Evolutionary conservation across 805 yeast genomes (phyloP), one percentile per base, ranked within the genome.

Genomic region (Kluyveromyces nonfermentans): DNA sequence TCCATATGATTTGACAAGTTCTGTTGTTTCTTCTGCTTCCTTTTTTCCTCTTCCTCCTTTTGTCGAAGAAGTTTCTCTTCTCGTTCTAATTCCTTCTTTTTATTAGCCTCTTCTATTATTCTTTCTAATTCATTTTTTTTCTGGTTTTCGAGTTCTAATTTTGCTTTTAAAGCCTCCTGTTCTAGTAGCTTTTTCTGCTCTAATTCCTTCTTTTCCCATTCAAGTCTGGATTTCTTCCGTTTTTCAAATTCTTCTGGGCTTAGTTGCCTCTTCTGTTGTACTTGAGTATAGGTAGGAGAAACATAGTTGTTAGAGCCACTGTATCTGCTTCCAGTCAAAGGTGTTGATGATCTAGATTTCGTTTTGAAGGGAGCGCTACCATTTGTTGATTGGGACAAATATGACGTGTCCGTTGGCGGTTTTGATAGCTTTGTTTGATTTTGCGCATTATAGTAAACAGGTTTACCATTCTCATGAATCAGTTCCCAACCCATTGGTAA

Each of bases 41-140:
- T 42, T 52, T 49, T 51, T 40, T 55, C 58, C 33, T 50, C 56
- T 40, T 54, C 52, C 32, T 55, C 62, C 32, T 49, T 45, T 35
- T 48, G 47, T 18, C 44, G 46, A 39, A 52, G 50, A 5, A 41
- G 44, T 7, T 37, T 33, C 21, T 46, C 47, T 33, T 51, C 52
- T 35, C 48, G 51, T 41, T 59, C 60, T 17, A 43, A 20, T 42
- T 56, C 57, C 37, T 62, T 64, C 18, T 50, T 56, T 35, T 46
- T 52, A 16, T 58, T 60, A 1, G 68, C 77, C 36, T 64, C 65
- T 19, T 64, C 69, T 30, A 73, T 71, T 38, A 71, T 68, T 32
- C 55, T 58, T 40, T 60, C 62, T 21, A 71, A 51, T 50, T 47
- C 55, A 39, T 50, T 44, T 39, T 60, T 51, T 52, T 57, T 54